These are phyloP conservation scores for Scheffersomyces illinoinensis DNA, from an alignment of 1,139 yeast genomes.

Conservation along the genomic window DNA sequence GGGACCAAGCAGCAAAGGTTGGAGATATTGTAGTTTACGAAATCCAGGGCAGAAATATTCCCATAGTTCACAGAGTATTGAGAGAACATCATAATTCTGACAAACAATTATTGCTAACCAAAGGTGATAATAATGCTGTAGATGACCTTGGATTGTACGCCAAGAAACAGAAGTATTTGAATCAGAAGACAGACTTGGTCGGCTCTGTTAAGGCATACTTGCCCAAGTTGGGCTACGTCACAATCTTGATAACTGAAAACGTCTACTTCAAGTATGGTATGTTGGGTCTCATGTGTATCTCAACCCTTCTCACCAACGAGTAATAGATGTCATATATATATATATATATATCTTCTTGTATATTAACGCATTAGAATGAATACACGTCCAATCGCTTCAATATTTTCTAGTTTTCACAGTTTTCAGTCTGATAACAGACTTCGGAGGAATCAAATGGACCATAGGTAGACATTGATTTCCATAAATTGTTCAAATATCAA, in stretches of 20 bases:
- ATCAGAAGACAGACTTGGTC: conserved; percentile 73
- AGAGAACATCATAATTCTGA: conserved; percentile 66
- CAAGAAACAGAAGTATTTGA: conserved; percentile 70
- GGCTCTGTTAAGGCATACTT: conserved; percentile 91
- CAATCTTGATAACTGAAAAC: conserved; percentile 90
- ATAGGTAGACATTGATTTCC: too few species aligned
- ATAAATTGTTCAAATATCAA: too few species aligned
- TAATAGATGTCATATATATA: conserved; percentile 8
- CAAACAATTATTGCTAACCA: conserved; percentile 80
- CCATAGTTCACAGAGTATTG: conserved; percentile 93
- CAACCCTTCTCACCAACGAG: conserved; percentile 54
- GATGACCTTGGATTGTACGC: conserved; percentile 90
- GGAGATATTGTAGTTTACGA: conserved; percentile 99
- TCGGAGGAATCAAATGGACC: too few species aligned
- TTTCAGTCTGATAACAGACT: too few species aligned
- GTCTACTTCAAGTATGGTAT: conserved; percentile 70
- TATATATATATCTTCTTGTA: neutral
- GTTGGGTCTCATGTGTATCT: conserved; percentile 66
- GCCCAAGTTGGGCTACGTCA: conserved; percentile 90
- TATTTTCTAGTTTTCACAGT: too few species aligned
- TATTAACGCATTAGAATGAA: neutral
- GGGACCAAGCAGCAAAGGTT: conserved; percentile 64
- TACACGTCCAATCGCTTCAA: neutral
- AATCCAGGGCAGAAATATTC: conserved; percentile 75
- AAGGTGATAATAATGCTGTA: conserved; percentile 94